Base-by-base conservation (phyloP, 192 early-diverging fungal genomes). In the Coemansia sp. region DNA sequence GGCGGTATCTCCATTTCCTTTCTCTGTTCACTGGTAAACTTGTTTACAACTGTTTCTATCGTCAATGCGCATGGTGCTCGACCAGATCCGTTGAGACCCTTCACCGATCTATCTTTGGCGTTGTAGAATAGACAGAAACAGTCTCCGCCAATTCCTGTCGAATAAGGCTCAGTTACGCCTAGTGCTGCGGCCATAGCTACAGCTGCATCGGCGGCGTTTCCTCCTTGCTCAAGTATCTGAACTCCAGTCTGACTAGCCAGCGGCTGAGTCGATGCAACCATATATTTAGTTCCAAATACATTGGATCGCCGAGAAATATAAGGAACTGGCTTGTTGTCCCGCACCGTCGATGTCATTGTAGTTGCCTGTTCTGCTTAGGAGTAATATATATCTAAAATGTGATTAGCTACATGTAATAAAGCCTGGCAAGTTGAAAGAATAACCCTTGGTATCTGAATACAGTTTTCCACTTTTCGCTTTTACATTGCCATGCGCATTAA, bases 111-210 rank as follows among this genome's bases (percentile, higher is more conserved):
- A 34, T 76, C 71, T 32, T 82, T 86, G 28, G 86, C 85, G 49
- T 88, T 83, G 71, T 88, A 93, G 65, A 83, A 93, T 12, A 93
- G 81, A 60, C 88, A 90, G 67, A 92, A 93, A 48, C 83, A 84
- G 68, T 93, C 92, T 41, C 92, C 92, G 28, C 92, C 92, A 28
- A 92, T 85, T 18, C 92, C 92, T 3, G 89, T 91, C 0, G 85
- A 88, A 25, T 73, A 65, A 10, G 91, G 91, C 77, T 89, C 86
- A 14, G 88, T 87, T 7, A 91, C 87, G 56, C 84, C 86, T 6
- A 91, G 72, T 4, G 84, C 87, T 47, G 89, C 88, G 7, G 89
- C 89, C n/a, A 84, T 81, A 7, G 86, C 86, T 3, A 87, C 74
- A 18, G 86, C 86, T n/a, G 86, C 86, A 73, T 88, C 91, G 8